Evolutionary conservation across 257 asterid genomes (phyloP), one percentile per base, ranked within the genome.

Genomic region (Rubia yunnanensis): DNA sequence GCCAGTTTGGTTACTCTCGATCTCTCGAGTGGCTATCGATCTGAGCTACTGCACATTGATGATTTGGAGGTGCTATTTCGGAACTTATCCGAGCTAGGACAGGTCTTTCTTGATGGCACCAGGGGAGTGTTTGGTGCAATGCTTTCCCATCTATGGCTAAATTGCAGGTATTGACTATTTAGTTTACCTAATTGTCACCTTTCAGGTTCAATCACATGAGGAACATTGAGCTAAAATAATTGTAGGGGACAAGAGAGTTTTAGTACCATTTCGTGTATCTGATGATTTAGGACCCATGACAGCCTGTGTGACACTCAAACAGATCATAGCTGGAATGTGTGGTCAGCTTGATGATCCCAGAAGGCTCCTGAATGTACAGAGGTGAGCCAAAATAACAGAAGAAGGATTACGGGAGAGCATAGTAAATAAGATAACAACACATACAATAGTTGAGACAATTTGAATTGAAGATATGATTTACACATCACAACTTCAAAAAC

Each of bases 231-330:
- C 49, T 63, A 59, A 65, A 34, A 32, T 20, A 38, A 64, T 68
- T 27, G 38, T 69, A 1, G 63, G 62, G 53, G 57, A 31, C n/a
- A 60, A 10, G 38, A 17, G 13, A 61, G 62, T 68, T 39, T 32
- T 3, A 64, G 61, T 94, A 94, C 99, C 99, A 66, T 86, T 88
- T 84, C 86, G 96, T 66, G 81, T 80, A 70, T 94, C 99, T 23
- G 95, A 81, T 64, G 91, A 86, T 86, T 91, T 94, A 76, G 98
- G 88, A 65, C 92, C 91, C 55, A 81, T 74, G 63, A 84, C 92
- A 74, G 90, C 95, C n/a, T 79, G 88, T 94, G 39, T 91, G 96
- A 74, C 96, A 90, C 78, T 94, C 99, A 18, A 90, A 90, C 71
- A 94, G 77, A 77, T 95, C 82, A 81, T 90, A 94, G 94, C 99